Evolutionary conservation across 371 early-diverging fungal species (phyloP).

Genomic region (Dichotomocladium elegans): DNA sequence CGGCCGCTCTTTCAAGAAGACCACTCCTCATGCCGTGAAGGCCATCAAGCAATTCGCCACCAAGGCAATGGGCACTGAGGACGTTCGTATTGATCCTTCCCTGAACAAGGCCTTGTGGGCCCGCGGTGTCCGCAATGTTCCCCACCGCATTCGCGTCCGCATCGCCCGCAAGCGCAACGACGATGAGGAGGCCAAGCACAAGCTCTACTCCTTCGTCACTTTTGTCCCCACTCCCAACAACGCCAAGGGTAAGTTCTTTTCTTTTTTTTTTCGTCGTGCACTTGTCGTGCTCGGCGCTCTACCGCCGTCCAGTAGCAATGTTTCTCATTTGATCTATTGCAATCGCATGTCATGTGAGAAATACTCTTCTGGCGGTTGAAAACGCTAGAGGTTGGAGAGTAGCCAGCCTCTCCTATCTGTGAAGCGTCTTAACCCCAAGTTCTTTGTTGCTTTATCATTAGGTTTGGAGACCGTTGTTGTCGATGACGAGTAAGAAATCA

Average conservation of each 20-base stretch:
- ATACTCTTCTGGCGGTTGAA: constrained; percentile 4
- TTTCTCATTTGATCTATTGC: not conserved
- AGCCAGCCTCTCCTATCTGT: constrained; percentile 9
- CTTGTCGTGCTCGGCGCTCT: not conserved
- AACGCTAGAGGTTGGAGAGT: constrained; percentile 14
- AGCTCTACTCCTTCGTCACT: constrained; percentile 90
- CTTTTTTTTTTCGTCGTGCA: not conserved
- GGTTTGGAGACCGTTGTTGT: constrained; percentile 26
- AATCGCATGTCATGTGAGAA: not conserved
- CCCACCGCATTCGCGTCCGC: constrained; percentile 93
- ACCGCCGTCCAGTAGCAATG: constrained; percentile 8
- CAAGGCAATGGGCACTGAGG: constrained; percentile 87
- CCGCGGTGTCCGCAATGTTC: constrained; percentile 87
- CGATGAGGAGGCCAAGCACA: constrained; percentile 90
- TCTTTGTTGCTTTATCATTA: not conserved
- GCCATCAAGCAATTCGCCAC: constrained; percentile 85
- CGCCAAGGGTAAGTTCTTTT: constrained; percentile 70
- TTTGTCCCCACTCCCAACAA: constrained; percentile 74
- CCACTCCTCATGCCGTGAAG: constrained; percentile 93
- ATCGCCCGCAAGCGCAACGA: constrained; percentile 93
- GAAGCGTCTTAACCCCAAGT: not conserved
- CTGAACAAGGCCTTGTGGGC: constrained; percentile 88
- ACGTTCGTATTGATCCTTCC: constrained; percentile 78
- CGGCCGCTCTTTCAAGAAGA: constrained; percentile 85
- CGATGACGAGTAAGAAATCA: constrained; percentile 30